Evolutionary conservation across 768 basidiomycete species (phyloP).

Genomic region (Lepiota brunneoincarnata): DNA sequence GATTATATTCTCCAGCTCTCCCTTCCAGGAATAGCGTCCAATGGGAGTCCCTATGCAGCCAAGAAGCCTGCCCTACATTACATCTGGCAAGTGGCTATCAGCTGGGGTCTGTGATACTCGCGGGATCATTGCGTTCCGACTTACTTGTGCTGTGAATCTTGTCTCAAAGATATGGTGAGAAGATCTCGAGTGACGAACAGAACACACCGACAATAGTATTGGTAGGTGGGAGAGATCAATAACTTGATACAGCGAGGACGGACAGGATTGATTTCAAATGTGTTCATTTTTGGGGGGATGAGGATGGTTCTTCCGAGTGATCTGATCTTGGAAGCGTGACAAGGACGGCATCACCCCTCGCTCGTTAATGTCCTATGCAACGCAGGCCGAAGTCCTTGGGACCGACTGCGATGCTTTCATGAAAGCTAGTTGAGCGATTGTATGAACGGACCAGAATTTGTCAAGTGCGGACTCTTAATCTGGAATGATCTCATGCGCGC

Average conservation of each 20-base stretch:
- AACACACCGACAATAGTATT: too few relatives aligned
- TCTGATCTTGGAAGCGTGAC: slow-evolving; percentile 12
- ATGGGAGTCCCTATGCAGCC: too few relatives aligned
- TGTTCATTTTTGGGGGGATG: not conserved
- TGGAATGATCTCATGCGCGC: slow-evolving; percentile 8
- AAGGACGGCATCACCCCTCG: not conserved
- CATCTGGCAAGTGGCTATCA: too few relatives aligned
- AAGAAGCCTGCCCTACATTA: too few relatives aligned
- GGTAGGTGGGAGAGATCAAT: not conserved
- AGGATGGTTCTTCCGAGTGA: slow-evolving; percentile 2
- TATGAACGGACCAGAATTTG: not conserved
- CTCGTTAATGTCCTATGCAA: not conserved
- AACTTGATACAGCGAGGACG: not conserved
- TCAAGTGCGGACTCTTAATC: slow-evolving; percentile 10
- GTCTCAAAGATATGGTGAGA: too few relatives aligned
- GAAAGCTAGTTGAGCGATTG: not conserved
- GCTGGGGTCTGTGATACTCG: too few relatives aligned
- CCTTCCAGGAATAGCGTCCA: too few relatives aligned
- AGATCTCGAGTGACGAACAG: too few relatives aligned
- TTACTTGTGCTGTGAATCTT: too few relatives aligned
- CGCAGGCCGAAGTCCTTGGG: not conserved
- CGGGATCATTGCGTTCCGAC: too few relatives aligned
- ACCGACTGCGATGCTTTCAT: not conserved
- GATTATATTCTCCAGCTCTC: too few relatives aligned
- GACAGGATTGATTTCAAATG: not conserved